These are phyloP conservation scores for Sphenostylis stenocarpa DNA, from an alignment of 306 rosid genomes.

Conservation along the genomic window DNA sequence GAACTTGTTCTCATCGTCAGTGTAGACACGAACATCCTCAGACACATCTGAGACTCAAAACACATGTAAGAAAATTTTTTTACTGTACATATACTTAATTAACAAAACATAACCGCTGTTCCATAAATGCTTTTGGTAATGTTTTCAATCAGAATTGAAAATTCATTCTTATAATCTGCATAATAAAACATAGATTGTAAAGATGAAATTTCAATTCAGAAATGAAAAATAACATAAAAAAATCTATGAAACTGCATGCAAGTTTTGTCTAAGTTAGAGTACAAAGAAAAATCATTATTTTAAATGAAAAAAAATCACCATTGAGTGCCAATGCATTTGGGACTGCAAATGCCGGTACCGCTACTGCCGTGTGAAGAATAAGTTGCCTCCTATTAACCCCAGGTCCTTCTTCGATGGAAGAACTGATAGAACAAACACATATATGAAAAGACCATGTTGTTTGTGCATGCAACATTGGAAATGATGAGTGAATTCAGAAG, in stretches of 20 bases:
- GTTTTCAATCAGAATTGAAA: not conserved
- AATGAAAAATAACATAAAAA: not conserved
- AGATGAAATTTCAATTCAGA: not conserved
- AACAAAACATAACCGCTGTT: not conserved
- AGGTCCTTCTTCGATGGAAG: conserved; percentile 25
- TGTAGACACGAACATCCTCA: conserved; percentile 61
- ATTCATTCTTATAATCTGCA: too few relatives aligned
- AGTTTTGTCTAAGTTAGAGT: not conserved
- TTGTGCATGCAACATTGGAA: not conserved
- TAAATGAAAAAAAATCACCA: conserved; percentile 3
- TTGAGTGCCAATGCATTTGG: conserved; percentile 45
- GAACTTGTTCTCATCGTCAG: conserved; percentile 80
- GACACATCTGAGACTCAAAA: conserved; percentile 42
- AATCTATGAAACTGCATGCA: not conserved
- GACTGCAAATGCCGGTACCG: conserved; percentile 46
- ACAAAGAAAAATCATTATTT: not conserved
- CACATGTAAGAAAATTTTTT: not conserved
- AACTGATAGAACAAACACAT: conserved; percentile 1
- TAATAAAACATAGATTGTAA: not conserved
- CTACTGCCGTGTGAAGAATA: conserved; percentile 36
- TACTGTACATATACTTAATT: not conserved
- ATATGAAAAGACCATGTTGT: not conserved
- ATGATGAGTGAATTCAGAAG: conserved; percentile 1
- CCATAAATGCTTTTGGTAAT: not conserved
- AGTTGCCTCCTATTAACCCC: conserved; percentile 56